These are phyloP conservation scores for Apiospora hydei DNA, from an alignment of 2,329 filamentous ascomycete species.

Conservation along the genomic window DNA sequence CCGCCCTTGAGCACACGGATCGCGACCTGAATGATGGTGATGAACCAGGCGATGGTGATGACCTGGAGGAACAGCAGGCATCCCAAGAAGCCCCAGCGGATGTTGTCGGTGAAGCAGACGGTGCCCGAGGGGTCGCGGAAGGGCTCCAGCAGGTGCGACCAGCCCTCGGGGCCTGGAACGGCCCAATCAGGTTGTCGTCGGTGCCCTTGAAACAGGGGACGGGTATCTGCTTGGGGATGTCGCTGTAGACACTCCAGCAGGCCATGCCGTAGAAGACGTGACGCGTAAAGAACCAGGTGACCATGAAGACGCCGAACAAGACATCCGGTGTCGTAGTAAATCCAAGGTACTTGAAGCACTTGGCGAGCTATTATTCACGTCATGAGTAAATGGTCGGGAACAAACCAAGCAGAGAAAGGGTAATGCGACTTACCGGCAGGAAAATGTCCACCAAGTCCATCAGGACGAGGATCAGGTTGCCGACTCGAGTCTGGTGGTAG, in stretches of 20 bases:
- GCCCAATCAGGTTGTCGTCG: constrained; percentile 61
- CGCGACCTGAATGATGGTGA: constrained; percentile 85
- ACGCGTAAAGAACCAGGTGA: constrained; percentile 83
- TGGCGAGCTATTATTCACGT: constrained; percentile 69
- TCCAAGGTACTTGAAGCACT: constrained; percentile 90
- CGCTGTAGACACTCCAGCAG: constrained; percentile 81
- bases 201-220: constrained; percentile 75
- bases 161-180: constrained; percentile 59
- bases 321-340: constrained; percentile 79
- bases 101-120: constrained; percentile 79
- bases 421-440: constrained; percentile 71
- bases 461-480: constrained; percentile 85
- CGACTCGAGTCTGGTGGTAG: constrained; percentile 86
- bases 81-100: constrained; percentile 79
- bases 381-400: constrained; percentile 23
- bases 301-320: constrained; percentile 84
- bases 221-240: constrained; percentile 67
- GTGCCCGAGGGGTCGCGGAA: constrained; percentile 74
- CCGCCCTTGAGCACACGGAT: constrained; percentile 79
- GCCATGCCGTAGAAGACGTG: constrained; percentile 82
- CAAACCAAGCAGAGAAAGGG: neutral
- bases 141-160: constrained; percentile 73
- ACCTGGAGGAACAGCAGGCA: constrained; percentile 80
- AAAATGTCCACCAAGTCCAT: constrained; percentile 95
- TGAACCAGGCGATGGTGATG: constrained; percentile 87